Evolutionary conservation across 2,329 filamentous ascomycete species (phyloP).

Genomic region (Xylariomycetidae sp.): DNA sequence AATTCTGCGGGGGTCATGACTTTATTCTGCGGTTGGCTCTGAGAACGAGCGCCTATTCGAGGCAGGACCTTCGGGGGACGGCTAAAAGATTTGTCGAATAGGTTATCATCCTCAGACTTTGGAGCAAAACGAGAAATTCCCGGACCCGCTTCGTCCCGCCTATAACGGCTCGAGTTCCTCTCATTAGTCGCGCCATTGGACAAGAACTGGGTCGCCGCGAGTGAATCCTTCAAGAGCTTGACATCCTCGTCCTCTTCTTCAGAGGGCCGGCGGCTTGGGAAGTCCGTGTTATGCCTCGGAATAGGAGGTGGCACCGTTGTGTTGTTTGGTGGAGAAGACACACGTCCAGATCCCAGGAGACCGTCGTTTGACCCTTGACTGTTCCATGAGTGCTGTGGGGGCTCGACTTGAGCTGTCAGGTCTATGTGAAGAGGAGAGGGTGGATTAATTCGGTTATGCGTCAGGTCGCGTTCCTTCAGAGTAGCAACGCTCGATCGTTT

Average conservation of each 20-base stretch:
- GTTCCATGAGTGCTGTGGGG: conserved; percentile 45
- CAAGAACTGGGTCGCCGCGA: conserved; percentile 45
- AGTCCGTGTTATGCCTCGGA: conserved; percentile 19
- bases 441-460: conserved; percentile 39
- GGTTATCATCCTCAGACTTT: conserved; percentile 45
- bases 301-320: conserved; percentile 27
- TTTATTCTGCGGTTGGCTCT: conserved; percentile 54
- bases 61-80: conserved; percentile 33
- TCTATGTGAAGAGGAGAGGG: conserved; percentile 47
- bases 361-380: conserved; percentile 48
- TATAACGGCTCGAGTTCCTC: conserved; percentile 26
- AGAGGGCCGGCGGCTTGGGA: conserved; percentile 22
- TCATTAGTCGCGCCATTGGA: conserved; percentile 15
- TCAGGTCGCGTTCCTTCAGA: conserved; percentile 41
- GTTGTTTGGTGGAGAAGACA: conserved; percentile 25
- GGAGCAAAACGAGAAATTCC: no score
- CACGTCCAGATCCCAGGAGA: conserved; percentile 36
- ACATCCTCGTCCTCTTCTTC: conserved; percentile 49
- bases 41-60: conserved; percentile 28
- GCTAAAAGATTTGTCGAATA: conserved; percentile 46
- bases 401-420: conserved; percentile 38
- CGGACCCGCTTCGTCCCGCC: conserved; percentile 35
- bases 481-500: conserved; percentile 50
- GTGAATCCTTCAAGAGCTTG: conserved; percentile 47
- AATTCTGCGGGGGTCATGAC: conserved; percentile 90